phyloP scores from a whole-genome alignment of 2,329 filamentous ascomycete genomes.

The Teratosphaeria viscida region DNA sequence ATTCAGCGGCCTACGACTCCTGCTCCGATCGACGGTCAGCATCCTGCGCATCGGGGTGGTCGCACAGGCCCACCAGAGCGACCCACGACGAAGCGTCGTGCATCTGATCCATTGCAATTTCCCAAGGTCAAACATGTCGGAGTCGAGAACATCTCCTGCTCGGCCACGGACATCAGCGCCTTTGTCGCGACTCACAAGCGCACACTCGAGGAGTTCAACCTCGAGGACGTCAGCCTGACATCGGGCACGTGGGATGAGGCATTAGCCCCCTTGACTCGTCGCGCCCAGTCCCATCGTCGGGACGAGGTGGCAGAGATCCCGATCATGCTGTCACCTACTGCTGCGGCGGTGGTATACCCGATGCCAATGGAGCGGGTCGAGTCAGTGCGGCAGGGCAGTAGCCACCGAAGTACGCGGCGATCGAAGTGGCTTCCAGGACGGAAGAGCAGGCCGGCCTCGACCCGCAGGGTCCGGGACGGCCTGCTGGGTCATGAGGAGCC shows the following conservation, averaged over 20 bases:
- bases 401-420: conserved; percentile 10
- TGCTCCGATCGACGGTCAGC: neutral
- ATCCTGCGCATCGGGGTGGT: neutral
- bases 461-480: conserved; percentile 14
- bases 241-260: conserved; percentile 73
- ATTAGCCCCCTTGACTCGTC: conserved; percentile 55
- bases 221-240: conserved; percentile 62
- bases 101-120: conserved; percentile 47
- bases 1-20: conserved; percentile 43
- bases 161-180: conserved; percentile 56
- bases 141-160: conserved; percentile 62
- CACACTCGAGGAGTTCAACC: conserved; percentile 66
- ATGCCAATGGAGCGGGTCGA: conserved; percentile 12
- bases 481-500: conserved; percentile 17
- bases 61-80: conserved; percentile 6
- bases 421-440: conserved; percentile 14
- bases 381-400: conserved; percentile 4
- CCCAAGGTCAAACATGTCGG: conserved; percentile 57
- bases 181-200: conserved; percentile 58
- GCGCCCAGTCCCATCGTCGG: neutral
- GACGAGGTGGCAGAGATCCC: conserved; percentile 18
- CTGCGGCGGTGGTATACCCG: conserved; percentile 6
- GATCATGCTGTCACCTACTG: conserved; percentile 24
- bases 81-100: conserved; percentile 7
- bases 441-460: conserved; percentile 4